Evolutionary conservation across 2,329 filamentous ascomycete species (phyloP), one percentile per base, ranked within the genome.

Genomic region (Pseudocercospora pini-densiflorae): DNA sequence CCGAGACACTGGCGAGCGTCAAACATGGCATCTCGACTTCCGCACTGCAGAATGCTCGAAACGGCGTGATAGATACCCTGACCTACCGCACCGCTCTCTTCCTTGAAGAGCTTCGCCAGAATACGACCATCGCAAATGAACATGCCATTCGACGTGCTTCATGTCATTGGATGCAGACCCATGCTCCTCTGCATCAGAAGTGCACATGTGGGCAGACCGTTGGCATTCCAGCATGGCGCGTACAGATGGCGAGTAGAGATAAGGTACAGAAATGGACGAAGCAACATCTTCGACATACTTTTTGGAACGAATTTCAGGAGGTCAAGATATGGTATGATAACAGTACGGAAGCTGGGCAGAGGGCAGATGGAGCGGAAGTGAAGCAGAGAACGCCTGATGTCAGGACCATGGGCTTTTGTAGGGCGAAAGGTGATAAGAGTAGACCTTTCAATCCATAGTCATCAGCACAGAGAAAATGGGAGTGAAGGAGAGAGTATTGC

Each of bases 341-440:
- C 6, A 57, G 54, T 9, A 33, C 27, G 5, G 54, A 57, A 9
- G 27, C 27, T 1, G 54, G 54, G 4, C 24, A 57, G 54, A 57
- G 54, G 27, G 27, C 10, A 1, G 54, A 57, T 57, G 54, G 27
- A 1, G 54, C 54, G 54, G 24, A 57, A 16, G 54, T 57, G 3
- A 57, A 57, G 54, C 27, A 19, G 24, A 36, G 54, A 27, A n/a
- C 54, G 27, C 27, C 54, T 7, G 54, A 57, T 57, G 36, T 57
- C 10, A 57, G 54, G 54, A 57, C 54, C 12, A 12, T 57, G 27
- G 27, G 5, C 3, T 57, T 57, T 10, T 57, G 54, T 57, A 7
- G 54, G 2, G 31, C 12, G 5, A 12, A 16, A 27, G 54, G 27
- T 0, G 47, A 51, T 12, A 16, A 23, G 47, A 27, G 24, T 6